Percentiles rank a stretch among this genome's conserved stretches.
These are phyloP conservation scores for Juglanconis oblonga DNA, from an alignment of 2,329 filamentous ascomycete species.

Conservation along the genomic window DNA sequence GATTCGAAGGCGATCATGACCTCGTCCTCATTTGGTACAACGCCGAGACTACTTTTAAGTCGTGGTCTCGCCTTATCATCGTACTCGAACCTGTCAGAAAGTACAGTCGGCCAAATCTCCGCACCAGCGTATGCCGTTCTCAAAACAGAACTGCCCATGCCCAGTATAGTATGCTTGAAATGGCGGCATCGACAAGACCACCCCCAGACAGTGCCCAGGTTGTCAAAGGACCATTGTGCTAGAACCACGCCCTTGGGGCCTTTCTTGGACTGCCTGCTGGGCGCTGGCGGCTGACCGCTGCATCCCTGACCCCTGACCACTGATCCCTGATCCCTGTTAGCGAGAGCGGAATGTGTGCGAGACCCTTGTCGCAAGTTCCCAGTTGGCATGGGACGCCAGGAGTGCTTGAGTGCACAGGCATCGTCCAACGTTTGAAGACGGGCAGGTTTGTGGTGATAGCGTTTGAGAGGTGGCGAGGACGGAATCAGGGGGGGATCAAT, in stretches of 20 bases:
- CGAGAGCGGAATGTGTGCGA: background rate
- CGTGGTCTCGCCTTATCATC: too few species aligned
- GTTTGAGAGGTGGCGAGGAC: slow-evolving; percentile 14
- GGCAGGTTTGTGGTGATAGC: slow-evolving; percentile 4
- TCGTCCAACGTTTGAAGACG: slow-evolving; percentile 11
- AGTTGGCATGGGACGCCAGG: background rate
- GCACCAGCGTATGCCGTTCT: too few species aligned
- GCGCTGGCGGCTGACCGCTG: background rate
- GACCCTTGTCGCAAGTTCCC: background rate
- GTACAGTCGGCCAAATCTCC: too few species aligned
- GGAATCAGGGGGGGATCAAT: slow-evolving; percentile 12
- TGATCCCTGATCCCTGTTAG: slow-evolving; percentile 4
- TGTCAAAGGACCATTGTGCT: background rate
- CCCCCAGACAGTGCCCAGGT: background rate
- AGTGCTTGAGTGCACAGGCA: slow-evolving; percentile 10
- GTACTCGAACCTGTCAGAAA: too few species aligned
- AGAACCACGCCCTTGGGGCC: too few species aligned
- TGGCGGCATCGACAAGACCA: too few species aligned
- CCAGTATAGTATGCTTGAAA: too few species aligned
- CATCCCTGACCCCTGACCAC: background rate
- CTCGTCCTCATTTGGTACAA: too few species aligned
- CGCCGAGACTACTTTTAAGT: too few species aligned
- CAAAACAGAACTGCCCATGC: too few species aligned
- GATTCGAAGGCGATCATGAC: too few species aligned
- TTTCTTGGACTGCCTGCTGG: too few species aligned